These are phyloP conservation scores for Fonsecaea nubica DNA, from an alignment of 2,329 filamentous ascomycete genomes.

Conservation along the genomic window DNA sequence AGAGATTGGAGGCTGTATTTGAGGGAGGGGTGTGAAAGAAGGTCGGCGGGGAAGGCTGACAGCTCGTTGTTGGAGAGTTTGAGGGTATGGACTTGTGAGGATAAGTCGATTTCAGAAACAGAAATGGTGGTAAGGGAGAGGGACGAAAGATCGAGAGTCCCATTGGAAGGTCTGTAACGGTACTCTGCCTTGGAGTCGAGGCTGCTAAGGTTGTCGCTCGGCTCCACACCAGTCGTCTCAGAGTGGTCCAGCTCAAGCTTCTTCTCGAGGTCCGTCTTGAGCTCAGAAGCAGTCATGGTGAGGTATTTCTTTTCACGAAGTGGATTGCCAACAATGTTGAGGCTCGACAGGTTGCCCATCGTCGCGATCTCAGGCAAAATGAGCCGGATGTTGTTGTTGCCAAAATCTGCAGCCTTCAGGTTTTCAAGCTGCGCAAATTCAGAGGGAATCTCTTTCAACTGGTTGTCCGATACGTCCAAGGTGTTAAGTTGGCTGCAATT, in stretches of 20 bases:
- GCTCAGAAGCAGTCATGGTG: constrained; percentile 67
- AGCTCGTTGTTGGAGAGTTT: constrained; percentile 78
- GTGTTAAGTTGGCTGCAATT: constrained; percentile 71
- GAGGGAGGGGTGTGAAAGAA: constrained; percentile 71
- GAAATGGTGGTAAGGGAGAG: constrained; percentile 54
- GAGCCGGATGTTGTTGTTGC: constrained; percentile 78
- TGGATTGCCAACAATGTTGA: constrained; percentile 87
- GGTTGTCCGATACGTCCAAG: constrained; percentile 81
- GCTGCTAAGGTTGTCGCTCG: background rate
- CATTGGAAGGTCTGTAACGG: constrained; percentile 34
- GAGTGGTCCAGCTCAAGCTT: constrained; percentile 16
- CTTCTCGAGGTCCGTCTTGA: constrained; percentile 33
- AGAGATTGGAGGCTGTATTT: constrained; percentile 70
- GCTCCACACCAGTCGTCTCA: background rate
- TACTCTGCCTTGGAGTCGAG: constrained; percentile 1
- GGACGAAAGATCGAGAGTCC: constrained; percentile 71
- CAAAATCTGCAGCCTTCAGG: constrained; percentile 80
- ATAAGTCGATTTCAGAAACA: constrained; percentile 61
- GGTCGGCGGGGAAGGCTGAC: constrained; percentile 68
- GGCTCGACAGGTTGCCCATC: constrained; percentile 77
- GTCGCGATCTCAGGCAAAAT: constrained; percentile 77
- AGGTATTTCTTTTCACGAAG: constrained; percentile 86
- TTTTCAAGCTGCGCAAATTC: constrained; percentile 73
- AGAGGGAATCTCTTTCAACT: constrained; percentile 73
- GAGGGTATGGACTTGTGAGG: constrained; percentile 53